Evolutionary conservation across 2,329 filamentous ascomycete species (phyloP).

Genomic region (Arthroderma uncinatum): DNA sequence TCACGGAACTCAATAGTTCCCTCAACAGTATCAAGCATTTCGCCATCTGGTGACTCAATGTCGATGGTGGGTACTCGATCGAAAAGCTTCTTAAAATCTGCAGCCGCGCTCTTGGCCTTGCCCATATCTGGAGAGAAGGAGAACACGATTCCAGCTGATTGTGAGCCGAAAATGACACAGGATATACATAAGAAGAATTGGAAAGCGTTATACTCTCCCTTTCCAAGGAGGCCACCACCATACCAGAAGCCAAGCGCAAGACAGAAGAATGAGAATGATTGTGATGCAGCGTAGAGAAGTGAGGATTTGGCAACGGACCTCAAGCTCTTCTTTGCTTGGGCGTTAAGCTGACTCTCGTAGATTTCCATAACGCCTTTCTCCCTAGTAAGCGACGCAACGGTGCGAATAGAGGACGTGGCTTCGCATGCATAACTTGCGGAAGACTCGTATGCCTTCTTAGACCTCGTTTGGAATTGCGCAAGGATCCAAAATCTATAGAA

Average conservation of each 20-base stretch:
- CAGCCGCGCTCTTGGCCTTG: conserved; percentile 76
- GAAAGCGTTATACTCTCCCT: conserved; percentile 61
- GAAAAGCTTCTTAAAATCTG: conserved; percentile 69
- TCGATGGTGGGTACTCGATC: conserved; percentile 75
- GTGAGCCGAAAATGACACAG: conserved; percentile 78
- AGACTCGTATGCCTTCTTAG: conserved; percentile 66
- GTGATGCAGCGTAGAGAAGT: conserved; percentile 67
- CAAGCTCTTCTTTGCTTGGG: conserved; percentile 57
- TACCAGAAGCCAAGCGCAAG: conserved; percentile 91
- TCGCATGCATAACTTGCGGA: conserved; percentile 86
- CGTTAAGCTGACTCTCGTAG: conserved; percentile 57
- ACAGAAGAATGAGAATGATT: conserved; percentile 72
- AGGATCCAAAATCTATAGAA: conserved; percentile 81
- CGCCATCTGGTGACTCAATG: conserved; percentile 62
- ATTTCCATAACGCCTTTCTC: conserved; percentile 66
- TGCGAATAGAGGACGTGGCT: conserved; percentile 85
- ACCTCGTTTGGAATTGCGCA: conserved; percentile 63
- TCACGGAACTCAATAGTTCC: conserved; percentile 80
- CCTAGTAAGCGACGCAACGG: conserved; percentile 79
- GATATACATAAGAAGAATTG: conserved; percentile 90
- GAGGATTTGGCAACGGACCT: conserved; percentile 67
- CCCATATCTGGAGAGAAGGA: conserved; percentile 86
- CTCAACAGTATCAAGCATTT: conserved; percentile 51
- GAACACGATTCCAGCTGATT: conserved; percentile 82
- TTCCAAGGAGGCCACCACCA: conserved; percentile 63